Evolutionary conservation across 768 basidiomycete genomes (phyloP), one percentile per base, ranked within the genome.

Genomic region (Serendipita sp.): DNA sequence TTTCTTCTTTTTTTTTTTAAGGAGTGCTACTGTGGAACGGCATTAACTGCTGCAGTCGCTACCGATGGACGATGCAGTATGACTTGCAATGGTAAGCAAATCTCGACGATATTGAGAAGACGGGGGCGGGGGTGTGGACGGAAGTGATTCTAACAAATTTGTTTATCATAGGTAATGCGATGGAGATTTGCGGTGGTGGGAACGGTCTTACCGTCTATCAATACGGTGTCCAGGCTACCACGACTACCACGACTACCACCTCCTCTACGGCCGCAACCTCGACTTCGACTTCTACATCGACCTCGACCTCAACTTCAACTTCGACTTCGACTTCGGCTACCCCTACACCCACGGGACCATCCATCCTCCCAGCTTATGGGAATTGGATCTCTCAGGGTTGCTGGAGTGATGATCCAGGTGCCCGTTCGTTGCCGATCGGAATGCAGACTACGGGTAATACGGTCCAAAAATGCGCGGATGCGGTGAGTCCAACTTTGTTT

Each of bases 61-160:
- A 60, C 11, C 24, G 56, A 60, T 28, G 56, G 56, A 60, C 56
- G 56, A n/a, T 60, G 56, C 35, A 60, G n/a, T n/a, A 60, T 60
- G 56, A 10, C n/a, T 10, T 60, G 56, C 56, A 32, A 30, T 32
- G 56, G 56, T 60, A 8, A 60, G 24, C n/a, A n/a, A 16, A 60
- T 60, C 8, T 32, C 28, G 16, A 11, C 11, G 24, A 54, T 54
- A 30, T 28, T 18, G 45, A 30, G 15, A 16, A 28, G 13, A 54
- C 53, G 28, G 13, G 53, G 13, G 53, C 30, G 10, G 11, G 24
- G 24, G 1, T 1, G 24, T 24, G 24, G 24, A 24, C 24, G 24
- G 24, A 24, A 24, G 24, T 24, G 24, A 24, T 24, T 24, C 24
- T 24, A 24, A 24, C 24, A 1, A 24, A 1, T 24, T 24, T 24